Evolutionary conservation across 2,329 filamentous ascomycete genomes (phyloP).

Genomic region (Paracoccidioides lutzii): DNA sequence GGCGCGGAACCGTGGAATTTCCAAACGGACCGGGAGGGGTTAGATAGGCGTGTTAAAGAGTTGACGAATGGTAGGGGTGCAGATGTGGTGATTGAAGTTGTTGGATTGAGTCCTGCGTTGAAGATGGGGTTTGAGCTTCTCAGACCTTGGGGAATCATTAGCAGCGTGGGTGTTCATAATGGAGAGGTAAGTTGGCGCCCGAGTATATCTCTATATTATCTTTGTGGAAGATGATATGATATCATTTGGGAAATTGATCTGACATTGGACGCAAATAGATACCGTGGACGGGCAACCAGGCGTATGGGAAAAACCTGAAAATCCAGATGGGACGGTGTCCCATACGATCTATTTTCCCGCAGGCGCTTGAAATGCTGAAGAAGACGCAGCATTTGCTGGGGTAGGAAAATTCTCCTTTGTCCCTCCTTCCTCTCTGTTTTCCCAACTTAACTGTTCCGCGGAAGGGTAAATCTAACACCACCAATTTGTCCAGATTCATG

Average conservation of each 20-base stretch:
- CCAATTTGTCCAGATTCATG: slow-evolving; percentile 49
- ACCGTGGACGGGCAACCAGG: slow-evolving; percentile 53
- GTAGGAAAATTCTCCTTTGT: slow-evolving; percentile 36
- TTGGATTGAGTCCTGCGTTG: slow-evolving; percentile 56
- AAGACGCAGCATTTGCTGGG: slow-evolving; percentile 53
- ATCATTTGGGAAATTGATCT: neutral
- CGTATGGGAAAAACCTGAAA: slow-evolving; percentile 55
- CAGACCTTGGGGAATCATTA: slow-evolving; percentile 59
- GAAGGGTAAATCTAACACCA: slow-evolving; percentile 12
- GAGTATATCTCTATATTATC: neutral
- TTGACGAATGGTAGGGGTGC: slow-evolving; percentile 69
- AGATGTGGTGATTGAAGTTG: slow-evolving; percentile 71
- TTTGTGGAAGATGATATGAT: neutral
- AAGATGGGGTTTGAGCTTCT: slow-evolving; percentile 58
- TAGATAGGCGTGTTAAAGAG: slow-evolving; percentile 58
- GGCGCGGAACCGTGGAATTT: slow-evolving; percentile 81
- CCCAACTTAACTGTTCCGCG: neutral
- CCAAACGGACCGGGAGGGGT: slow-evolving; percentile 48
- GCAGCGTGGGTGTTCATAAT: slow-evolving; percentile 65
- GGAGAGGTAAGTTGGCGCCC: slow-evolving; percentile 41
- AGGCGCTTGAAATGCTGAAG: slow-evolving; percentile 51
- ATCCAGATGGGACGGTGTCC: slow-evolving; percentile 67
- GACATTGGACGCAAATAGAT: slow-evolving; percentile 33
- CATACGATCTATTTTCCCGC: slow-evolving; percentile 55
- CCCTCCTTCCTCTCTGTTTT: neutral